Conservation (phyloP, 2,329 filamentous ascomycete species). For the Botrytis fabae region DNA sequence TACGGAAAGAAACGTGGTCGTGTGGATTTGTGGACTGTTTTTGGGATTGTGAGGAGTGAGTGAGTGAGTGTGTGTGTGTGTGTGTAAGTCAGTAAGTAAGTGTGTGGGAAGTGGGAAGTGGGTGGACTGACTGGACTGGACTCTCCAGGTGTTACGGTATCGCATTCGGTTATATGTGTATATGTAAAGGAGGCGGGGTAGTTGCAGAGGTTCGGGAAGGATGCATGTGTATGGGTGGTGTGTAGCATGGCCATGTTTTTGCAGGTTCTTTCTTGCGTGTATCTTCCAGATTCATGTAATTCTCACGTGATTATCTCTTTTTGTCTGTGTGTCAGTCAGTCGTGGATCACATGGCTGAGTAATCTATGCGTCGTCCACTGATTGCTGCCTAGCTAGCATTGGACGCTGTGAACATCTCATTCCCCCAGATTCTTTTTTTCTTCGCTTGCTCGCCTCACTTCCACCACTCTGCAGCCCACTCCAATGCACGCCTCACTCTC, state of each 20-base stretch:
- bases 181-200: background rate
- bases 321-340: background rate
- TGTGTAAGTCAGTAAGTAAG: background rate
- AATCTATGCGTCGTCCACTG: background rate
- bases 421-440: background rate
- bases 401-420: background rate
- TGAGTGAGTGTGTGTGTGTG: background rate
- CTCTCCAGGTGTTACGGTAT: background rate
- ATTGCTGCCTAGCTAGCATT: background rate
- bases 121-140: no score
- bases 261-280: background rate
- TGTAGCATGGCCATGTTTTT: no score
- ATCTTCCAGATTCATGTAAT: background rate
- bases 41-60: background rate
- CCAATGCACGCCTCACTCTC: constrained; percentile 5
- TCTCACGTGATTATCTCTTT: background rate
- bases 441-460: constrained; percentile 24
- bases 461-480: background rate
- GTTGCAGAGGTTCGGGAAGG: background rate
- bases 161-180: background rate
- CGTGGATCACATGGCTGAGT: background rate
- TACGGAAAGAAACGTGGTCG: background rate
- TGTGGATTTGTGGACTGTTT: background rate
- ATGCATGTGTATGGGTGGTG: background rate
- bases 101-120: background rate